Percentiles rank a stretch among this genome's conserved stretches.
These are phyloP conservation scores for Rhizoclosmatium globosum DNA, from an alignment of 192 early-diverging fungal genomes.

Conservation along the genomic window DNA sequence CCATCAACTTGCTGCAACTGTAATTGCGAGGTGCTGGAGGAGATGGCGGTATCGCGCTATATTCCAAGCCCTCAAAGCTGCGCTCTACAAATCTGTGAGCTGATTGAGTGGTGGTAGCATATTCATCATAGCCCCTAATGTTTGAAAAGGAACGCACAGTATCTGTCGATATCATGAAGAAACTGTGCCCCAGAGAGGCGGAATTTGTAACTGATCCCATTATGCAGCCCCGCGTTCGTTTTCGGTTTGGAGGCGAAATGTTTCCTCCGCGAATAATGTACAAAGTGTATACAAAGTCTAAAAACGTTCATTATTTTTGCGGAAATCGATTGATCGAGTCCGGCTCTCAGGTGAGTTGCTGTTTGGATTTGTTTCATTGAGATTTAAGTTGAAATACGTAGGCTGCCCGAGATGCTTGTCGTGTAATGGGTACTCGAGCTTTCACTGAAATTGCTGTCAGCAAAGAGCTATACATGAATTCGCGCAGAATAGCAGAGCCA, in stretches of 20 bases:
- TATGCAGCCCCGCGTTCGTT: constrained; percentile 52
- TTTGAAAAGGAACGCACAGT: constrained; percentile 54
- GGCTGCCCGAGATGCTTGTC: constrained; percentile 59
- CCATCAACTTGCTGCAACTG: constrained; percentile 33
- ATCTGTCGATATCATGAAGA: constrained; percentile 51
- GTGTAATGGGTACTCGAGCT: constrained; percentile 53
- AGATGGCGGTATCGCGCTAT: constrained; percentile 39
- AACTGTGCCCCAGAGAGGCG: constrained; percentile 58
- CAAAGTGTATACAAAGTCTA: constrained; percentile 60
- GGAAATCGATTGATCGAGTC: constrained; percentile 51
- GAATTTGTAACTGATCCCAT: constrained; percentile 55
- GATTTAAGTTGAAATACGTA: constrained; percentile 1
- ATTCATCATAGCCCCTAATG: not conserved
- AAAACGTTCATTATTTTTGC: constrained; percentile 61
- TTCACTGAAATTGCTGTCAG: constrained; percentile 50
- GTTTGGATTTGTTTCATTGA: not conserved
- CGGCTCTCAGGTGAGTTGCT: constrained; percentile 41
- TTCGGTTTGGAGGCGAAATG: constrained; percentile 54
- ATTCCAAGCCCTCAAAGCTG: constrained; percentile 48
- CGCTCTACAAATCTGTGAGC: constrained; percentile 49
- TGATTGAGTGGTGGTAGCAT: not conserved
- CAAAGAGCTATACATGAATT: constrained; percentile 28
- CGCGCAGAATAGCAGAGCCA: constrained; percentile 37
- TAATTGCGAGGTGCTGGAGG: constrained; percentile 47
- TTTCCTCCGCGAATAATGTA: constrained; percentile 60